A percentile compares a stretch with the other conserved stretches of the same genome.
phyloP scores from a whole-genome alignment of 2,329 filamentous ascomycete species.

The Penicillium italicum region DNA sequence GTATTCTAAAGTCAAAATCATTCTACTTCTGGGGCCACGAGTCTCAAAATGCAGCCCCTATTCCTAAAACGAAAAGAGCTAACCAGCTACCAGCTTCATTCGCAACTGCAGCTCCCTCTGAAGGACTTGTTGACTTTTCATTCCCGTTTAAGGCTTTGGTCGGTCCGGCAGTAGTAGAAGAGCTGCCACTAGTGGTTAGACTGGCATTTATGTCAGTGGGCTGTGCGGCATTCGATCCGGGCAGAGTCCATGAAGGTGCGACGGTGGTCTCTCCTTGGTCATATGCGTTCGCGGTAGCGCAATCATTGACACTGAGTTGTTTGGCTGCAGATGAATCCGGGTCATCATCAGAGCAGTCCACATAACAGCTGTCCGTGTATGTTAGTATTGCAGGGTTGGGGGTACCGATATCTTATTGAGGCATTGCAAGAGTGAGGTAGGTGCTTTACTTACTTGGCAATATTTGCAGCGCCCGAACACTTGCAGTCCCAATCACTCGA shows the following conservation, averaged over 20 bases:
- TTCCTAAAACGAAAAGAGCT: conserved; percentile 13
- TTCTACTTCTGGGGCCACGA: no score
- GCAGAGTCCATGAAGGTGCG: conserved; percentile 11
- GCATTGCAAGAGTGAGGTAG: no score
- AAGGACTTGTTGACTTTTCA: conserved; percentile 12
- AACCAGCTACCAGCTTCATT: conserved; percentile 16
- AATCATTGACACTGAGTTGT: conserved; percentile 13
- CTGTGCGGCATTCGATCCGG: conserved; percentile 10
- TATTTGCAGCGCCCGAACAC: conserved; percentile 19
- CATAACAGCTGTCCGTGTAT: conserved; percentile 16
- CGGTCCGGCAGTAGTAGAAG: neutral
- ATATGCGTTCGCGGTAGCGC: conserved; percentile 22
- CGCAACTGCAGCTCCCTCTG: conserved; percentile 14
- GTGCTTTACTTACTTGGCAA: conserved; percentile 17
- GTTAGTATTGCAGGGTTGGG: neutral
- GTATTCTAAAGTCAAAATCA: no score
- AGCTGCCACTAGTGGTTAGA: neutral
- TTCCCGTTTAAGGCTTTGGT: conserved; percentile 1
- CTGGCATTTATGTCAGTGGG: neutral
- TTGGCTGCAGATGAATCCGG: conserved; percentile 13
- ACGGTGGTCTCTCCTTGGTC: conserved; percentile 16
- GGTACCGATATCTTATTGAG: neutral
- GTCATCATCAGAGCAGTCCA: conserved; percentile 16
- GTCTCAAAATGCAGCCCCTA: conserved; percentile 11
- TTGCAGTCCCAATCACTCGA: conserved; percentile 22